These are phyloP conservation scores for Cystofilobasidium capitatum DNA, from an alignment of 768 basidiomycete species.

Conservation along the genomic window DNA sequence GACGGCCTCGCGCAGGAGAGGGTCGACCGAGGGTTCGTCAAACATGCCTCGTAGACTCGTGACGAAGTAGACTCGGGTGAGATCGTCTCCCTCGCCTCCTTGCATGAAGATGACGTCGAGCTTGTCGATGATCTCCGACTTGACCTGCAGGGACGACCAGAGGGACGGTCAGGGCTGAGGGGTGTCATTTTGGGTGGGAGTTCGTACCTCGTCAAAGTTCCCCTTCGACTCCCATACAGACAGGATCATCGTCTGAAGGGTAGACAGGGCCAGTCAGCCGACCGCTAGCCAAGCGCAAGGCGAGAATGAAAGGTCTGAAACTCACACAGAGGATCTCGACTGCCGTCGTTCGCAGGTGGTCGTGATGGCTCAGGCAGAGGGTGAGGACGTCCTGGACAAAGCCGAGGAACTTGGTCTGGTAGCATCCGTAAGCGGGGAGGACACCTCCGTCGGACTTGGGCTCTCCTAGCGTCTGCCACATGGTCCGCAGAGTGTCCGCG, in stretches of 20 bases:
- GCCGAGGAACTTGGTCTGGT: slow-evolving; percentile 69
- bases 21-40: slow-evolving; percentile 70
- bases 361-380: slow-evolving; percentile 88
- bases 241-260: slow-evolving; percentile 66
- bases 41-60: slow-evolving; percentile 82
- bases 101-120: slow-evolving; percentile 88
- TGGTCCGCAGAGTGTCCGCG: slow-evolving; percentile 59
- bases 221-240: slow-evolving; percentile 76
- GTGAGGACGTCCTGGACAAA: slow-evolving; percentile 84
- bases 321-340: slow-evolving; percentile 72
- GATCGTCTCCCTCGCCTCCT: slow-evolving; percentile 76
- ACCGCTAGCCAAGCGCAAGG: background rate
- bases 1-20: slow-evolving; percentile 65
- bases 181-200: background rate
- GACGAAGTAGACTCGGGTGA: slow-evolving; percentile 86
- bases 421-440: slow-evolving; percentile 60
- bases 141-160: slow-evolving; percentile 41
- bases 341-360: slow-evolving; percentile 77
- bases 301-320: background rate
- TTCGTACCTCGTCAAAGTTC: slow-evolving; percentile 61
- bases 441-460: slow-evolving; percentile 46
- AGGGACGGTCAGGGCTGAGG: background rate
- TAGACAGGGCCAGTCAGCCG: background rate
- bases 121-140: slow-evolving; percentile 82
- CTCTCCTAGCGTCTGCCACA: slow-evolving; percentile 75